Percentiles rank a stretch among this genome's conserved stretches.
phyloP scores from a whole-genome alignment of 768 basidiomycete species.

The Podaxis rugospora region DNA sequence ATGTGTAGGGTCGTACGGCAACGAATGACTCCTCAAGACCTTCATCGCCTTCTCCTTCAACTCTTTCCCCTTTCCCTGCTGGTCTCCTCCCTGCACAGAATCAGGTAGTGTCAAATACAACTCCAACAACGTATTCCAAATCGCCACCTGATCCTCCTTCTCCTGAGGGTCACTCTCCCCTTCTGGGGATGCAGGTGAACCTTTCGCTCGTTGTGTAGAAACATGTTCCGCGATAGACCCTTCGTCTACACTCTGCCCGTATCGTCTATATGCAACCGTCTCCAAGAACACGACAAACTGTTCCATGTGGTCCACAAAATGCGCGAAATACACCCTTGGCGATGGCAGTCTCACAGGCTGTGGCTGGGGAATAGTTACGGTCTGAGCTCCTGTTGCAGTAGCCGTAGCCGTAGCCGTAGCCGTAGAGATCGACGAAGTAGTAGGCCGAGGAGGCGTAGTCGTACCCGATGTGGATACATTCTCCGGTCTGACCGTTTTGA shows the following conservation, averaged over 20 bases:
- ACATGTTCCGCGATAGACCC: conserved; percentile 17
- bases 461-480: conserved; percentile 30
- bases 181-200: conserved; percentile 12
- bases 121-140: conserved; percentile 96
- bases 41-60: conserved; percentile 66
- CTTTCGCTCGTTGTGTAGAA: conserved; percentile 5
- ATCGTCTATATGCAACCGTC: conserved; percentile 72
- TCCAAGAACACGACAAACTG: conserved; percentile 70
- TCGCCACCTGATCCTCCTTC: conserved; percentile 62
- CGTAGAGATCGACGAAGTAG: conserved; percentile 22
- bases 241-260: conserved; percentile 67
- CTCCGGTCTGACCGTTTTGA: conserved; percentile 40
- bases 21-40: conserved; percentile 51
- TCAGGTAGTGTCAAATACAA: conserved; percentile 72
- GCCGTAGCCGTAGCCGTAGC: conserved; percentile 27
- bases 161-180: conserved; percentile 50
- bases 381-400: conserved; percentile 16
- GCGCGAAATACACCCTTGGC: conserved; percentile 85
- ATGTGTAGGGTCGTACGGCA: conserved; percentile 86
- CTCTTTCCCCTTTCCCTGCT: conserved; percentile 25
- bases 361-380: conserved; percentile 15
- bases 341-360: conserved; percentile 58
- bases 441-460: conserved; percentile 30
- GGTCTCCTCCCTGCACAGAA: conserved; percentile 5
- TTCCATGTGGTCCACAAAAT: conserved; percentile 64